Percentiles rank a stretch among this genome's conserved stretches.
Conservation (phyloP, 306 rosid genomes). For the Carpinus viminea region DNA sequence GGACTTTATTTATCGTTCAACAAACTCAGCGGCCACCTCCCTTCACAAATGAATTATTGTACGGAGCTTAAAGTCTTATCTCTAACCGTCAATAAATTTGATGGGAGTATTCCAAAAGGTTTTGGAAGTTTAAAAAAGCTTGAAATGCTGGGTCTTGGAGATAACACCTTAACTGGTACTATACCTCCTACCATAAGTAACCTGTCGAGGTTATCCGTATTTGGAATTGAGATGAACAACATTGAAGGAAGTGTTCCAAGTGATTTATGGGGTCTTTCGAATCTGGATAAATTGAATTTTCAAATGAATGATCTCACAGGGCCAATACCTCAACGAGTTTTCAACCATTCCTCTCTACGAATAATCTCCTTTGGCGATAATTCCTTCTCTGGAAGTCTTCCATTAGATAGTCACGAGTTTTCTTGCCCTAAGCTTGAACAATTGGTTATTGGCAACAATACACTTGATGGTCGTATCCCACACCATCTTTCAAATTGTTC, state of each 20-base stretch:
- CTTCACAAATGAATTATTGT: background rate
- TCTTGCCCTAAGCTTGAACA: background rate
- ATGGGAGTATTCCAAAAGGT: background rate
- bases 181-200: conserved; percentile 1
- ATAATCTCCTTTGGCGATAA: accelerated
- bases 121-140: background rate
- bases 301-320: background rate
- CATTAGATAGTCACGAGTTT: background rate
- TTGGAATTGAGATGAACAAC: background rate
- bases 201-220: background rate
- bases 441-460: background rate
- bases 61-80: background rate
- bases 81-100: background rate
- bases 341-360: background rate
- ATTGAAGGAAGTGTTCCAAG: background rate
- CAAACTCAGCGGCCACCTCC: background rate
- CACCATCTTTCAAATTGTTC: conserved; percentile 1
- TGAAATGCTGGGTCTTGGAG: background rate
- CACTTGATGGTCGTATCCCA: background rate
- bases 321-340: background rate
- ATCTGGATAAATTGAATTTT: too few relatives aligned
- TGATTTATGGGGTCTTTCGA: too few relatives aligned
- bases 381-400: background rate
- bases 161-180: background rate
- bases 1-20: accelerated